Conservation (phyloP, 306 rosid species). For the Pterocarpus santalinus region DNA sequence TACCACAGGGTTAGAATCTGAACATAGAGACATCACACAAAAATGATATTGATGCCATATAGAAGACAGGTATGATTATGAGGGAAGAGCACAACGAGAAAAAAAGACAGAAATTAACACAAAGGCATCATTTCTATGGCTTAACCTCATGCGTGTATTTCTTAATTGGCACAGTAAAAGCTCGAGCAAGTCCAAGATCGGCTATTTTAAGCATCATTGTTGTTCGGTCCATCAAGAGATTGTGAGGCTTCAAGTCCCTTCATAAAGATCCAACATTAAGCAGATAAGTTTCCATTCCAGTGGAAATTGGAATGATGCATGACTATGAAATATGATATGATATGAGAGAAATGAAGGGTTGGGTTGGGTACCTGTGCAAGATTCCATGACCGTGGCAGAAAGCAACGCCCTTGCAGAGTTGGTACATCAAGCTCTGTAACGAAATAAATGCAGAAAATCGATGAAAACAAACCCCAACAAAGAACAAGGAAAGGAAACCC, state of each 20-base stretch:
- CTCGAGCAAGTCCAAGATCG: slow-evolving; percentile 96
- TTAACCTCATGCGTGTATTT: slow-evolving; percentile 96
- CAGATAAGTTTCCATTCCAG: not conserved
- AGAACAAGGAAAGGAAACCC: not conserved
- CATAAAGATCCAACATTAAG: not conserved
- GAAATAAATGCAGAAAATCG: not conserved
- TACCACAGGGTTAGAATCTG: slow-evolving; percentile 95
- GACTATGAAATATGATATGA: not conserved
- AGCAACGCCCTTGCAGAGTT: slow-evolving; percentile 97
- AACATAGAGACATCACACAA: not conserved
- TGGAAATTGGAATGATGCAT: not conserved
- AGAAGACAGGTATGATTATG: not conserved
- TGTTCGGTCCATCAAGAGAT: slow-evolving; percentile 89
- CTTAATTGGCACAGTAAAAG: slow-evolving; percentile 88
- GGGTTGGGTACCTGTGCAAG: slow-evolving; percentile 70
- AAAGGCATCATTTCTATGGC: not conserved
- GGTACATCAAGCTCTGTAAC: slow-evolving; percentile 83
- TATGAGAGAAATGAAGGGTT: not conserved
- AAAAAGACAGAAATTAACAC: not conserved
- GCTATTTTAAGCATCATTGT: slow-evolving; percentile 90
- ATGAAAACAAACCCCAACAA: not conserved
- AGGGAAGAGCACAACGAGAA: not conserved
- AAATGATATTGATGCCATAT: not conserved
- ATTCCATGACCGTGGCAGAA: slow-evolving; percentile 98
- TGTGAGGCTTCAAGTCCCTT: slow-evolving; percentile 97